Percentiles rank a stretch among this genome's conserved stretches.
Conservation (phyloP, 139 green algal species). For the Tetradesmus lagerheimii region DNA sequence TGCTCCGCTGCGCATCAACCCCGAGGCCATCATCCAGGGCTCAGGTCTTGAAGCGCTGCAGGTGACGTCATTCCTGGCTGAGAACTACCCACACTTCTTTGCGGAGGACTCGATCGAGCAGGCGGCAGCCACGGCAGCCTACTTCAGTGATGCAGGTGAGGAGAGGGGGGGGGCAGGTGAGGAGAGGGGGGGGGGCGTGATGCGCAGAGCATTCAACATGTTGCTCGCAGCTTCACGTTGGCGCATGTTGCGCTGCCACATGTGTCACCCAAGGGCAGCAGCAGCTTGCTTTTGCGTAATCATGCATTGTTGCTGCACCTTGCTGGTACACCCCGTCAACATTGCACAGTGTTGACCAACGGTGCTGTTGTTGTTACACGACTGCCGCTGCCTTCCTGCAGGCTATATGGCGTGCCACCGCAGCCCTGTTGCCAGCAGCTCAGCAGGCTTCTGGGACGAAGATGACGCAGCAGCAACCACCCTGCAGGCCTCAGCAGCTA, state of each 20-base stretch:
- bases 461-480: conserved; percentile 41
- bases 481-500: conserved; percentile 54
- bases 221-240: too few species aligned
- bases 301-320: too few species aligned
- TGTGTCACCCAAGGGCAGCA: too few species aligned
- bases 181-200: too few species aligned
- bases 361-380: too few species aligned
- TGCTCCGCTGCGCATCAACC: conserved; percentile 53
- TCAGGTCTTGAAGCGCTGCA: conserved; percentile 63
- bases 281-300: too few species aligned
- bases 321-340: too few species aligned
- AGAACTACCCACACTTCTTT: conserved; percentile 75
- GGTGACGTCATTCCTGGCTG: conserved; percentile 72
- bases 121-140: conserved; percentile 52
- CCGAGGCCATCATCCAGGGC: conserved; percentile 65
- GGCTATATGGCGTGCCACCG: conserved; percentile 40
- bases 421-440: not conserved
- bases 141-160: conserved; percentile 62
- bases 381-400: not conserved
- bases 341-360: not conserved
- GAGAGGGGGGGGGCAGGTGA: not conserved
- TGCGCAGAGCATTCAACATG: too few species aligned
- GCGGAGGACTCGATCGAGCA: conserved; percentile 59
- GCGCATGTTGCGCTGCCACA: too few species aligned
- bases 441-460: conserved; percentile 41